phyloP scores from a whole-genome alignment of 192 early-diverging fungal species.

The Chytriomyces hyalinus region DNA sequence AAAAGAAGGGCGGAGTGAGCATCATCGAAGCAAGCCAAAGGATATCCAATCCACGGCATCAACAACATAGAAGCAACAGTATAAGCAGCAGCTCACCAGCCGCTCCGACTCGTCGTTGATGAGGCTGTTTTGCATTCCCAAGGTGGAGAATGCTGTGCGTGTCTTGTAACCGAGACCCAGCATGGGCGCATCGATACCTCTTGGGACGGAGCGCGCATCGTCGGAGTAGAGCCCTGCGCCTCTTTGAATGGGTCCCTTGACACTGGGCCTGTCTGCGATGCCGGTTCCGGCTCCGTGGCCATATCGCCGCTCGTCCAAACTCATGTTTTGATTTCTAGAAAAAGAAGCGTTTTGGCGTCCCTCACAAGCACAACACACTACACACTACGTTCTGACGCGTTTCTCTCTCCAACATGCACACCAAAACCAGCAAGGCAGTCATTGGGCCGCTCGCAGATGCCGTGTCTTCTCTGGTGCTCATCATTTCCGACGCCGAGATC shows the following conservation, averaged over 20 bases:
- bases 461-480: constrained; percentile 56
- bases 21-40: too few species aligned
- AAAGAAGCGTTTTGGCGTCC: background rate
- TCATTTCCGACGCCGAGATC: constrained; percentile 57
- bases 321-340: background rate
- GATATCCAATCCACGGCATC: background rate
- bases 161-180: too few species aligned
- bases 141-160: too few species aligned
- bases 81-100: background rate
- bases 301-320: background rate
- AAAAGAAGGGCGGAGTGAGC: background rate
- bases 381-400: too few species aligned
- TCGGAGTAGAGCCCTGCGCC: too few species aligned
- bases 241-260: too few species aligned
- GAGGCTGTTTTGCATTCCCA: background rate
- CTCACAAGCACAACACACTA: background rate
- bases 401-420: constrained; percentile 16
- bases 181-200: too few species aligned
- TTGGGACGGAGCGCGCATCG: too few species aligned
- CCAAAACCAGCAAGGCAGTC: constrained; percentile 54
- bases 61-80: background rate
- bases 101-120: constrained; percentile 33
- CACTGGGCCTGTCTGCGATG: too few species aligned
- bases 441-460: constrained; percentile 60
- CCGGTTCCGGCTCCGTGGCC: background rate